phyloP scores from a whole-genome alignment of 2,329 filamentous ascomycete species.

The Sporothrix brunneoviolacea region DNA sequence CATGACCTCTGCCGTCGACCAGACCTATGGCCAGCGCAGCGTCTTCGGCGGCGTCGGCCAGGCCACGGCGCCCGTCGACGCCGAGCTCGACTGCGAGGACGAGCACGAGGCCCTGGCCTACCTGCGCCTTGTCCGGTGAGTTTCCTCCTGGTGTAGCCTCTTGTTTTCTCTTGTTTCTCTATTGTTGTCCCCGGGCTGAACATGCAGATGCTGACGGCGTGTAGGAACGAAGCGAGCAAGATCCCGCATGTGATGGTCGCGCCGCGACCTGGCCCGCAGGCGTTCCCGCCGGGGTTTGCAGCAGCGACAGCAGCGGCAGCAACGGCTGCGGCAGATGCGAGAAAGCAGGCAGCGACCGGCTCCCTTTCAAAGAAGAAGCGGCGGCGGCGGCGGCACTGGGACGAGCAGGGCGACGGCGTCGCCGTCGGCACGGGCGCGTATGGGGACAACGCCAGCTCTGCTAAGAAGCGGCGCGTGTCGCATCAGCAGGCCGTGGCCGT shows the following conservation, averaged over 20 bases:
- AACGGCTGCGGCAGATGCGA: not conserved
- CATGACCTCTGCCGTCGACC: slow-evolving; percentile 40
- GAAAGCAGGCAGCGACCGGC: not conserved
- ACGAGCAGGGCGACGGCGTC: slow-evolving; percentile 16
- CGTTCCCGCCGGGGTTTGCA: slow-evolving; percentile 28
- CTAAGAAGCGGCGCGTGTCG: slow-evolving; percentile 9
- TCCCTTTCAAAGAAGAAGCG: slow-evolving; percentile 7
- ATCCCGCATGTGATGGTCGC: slow-evolving; percentile 68
- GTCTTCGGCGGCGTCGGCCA: slow-evolving; percentile 61
- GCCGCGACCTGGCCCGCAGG: slow-evolving; percentile 46
- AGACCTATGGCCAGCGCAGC: slow-evolving; percentile 63
- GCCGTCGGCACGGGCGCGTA: too few species aligned
- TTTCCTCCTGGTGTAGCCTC: not conserved
- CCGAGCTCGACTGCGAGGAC: slow-evolving; percentile 61
- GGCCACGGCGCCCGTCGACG: slow-evolving; percentile 37
- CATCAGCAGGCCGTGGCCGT: slow-evolving; percentile 15
- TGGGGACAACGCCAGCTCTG: not conserved
- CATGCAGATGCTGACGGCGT: too few species aligned
- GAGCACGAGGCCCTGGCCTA: slow-evolving; percentile 64
- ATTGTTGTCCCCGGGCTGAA: too few species aligned
- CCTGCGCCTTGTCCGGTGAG: slow-evolving; percentile 64
- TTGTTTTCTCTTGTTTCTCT: slow-evolving; percentile 43
- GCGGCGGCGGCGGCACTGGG: slow-evolving; percentile 18
- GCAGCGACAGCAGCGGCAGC: slow-evolving; percentile 23
- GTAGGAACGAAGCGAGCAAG: slow-evolving; percentile 65